Conservation (phyloP, 2,329 filamentous ascomycete genomes). For the Teratosphaeria pseudoeucalypti region DNA sequence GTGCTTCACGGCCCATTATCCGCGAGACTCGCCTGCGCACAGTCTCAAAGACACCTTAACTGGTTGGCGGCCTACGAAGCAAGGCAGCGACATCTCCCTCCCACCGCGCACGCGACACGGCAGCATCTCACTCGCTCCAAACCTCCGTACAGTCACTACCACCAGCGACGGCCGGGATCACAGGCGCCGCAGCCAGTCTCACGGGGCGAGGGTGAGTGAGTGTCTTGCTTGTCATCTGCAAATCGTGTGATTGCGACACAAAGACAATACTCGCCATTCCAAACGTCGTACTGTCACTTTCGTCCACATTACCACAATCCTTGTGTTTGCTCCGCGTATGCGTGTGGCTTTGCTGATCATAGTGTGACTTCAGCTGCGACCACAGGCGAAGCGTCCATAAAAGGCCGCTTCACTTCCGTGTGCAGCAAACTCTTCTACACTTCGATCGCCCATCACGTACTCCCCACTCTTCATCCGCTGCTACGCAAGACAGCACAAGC, state of each 20-base stretch:
- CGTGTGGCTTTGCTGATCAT: constrained; percentile 7
- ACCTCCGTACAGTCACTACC: background rate
- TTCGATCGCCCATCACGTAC: constrained; percentile 38
- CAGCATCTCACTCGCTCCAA: background rate
- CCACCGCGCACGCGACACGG: background rate
- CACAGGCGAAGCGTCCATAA: background rate
- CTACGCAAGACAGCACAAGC: constrained; percentile 37
- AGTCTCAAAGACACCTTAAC: constrained; percentile 50
- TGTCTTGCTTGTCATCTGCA: constrained; percentile 2
- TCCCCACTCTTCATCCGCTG: constrained; percentile 57
- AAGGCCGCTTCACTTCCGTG: constrained; percentile 1
- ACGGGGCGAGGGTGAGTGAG: constrained; percentile 19
- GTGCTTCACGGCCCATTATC: constrained; percentile 14
- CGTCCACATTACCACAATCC: background rate
- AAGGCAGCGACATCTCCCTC: constrained; percentile 6
- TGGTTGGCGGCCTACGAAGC: constrained; percentile 37
- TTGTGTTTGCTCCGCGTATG: background rate
- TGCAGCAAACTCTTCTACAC: background rate
- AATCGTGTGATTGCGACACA: constrained; percentile 1
- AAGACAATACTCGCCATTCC: background rate
- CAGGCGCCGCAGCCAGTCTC: constrained; percentile 7
- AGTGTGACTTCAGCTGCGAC: background rate
- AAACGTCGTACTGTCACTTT: background rate
- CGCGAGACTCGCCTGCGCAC: constrained; percentile 16
- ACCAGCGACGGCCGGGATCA: background rate